Evolutionary conservation across 2,329 filamentous ascomycete genomes (phyloP).

Genomic region (Davidsoniella neocaledoniae): DNA sequence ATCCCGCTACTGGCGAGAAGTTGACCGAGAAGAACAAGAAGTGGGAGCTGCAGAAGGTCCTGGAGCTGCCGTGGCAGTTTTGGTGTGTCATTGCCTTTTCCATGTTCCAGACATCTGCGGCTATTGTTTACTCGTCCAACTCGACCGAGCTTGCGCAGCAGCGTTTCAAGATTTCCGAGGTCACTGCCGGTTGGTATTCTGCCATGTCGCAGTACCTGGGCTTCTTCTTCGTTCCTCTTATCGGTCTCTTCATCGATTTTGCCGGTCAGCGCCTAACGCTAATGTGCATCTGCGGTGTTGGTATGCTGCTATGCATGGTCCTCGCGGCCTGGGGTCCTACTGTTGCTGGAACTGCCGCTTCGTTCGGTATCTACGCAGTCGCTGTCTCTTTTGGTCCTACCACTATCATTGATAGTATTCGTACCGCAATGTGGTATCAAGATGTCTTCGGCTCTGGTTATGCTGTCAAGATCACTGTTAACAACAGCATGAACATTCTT

Average conservation of each 20-base stretch:
- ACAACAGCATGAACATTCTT: slow-evolving; percentile 47
- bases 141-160: slow-evolving; percentile 44
- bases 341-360: slow-evolving; percentile 35
- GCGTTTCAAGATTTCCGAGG: slow-evolving; percentile 35
- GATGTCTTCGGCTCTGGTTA: slow-evolving; percentile 44
- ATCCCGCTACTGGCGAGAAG: slow-evolving; percentile 40
- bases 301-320: slow-evolving; percentile 35
- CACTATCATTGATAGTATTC: slow-evolving; percentile 41
- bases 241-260: slow-evolving; percentile 40
- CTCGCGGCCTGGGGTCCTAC: slow-evolving; percentile 34
- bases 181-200: slow-evolving; percentile 44
- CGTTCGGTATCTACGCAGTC: slow-evolving; percentile 43
- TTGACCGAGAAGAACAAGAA: slow-evolving; percentile 43
- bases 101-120: slow-evolving; percentile 40
- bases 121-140: slow-evolving; percentile 37
- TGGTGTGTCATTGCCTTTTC: slow-evolving; percentile 39
- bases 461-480: slow-evolving; percentile 42
- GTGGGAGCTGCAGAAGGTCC: slow-evolving; percentile 37
- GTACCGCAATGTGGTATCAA: slow-evolving; percentile 42
- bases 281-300: slow-evolving; percentile 32
- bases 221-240: slow-evolving; percentile 40
- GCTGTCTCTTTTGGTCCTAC: slow-evolving; percentile 38
- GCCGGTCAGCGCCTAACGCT: slow-evolving; percentile 37
- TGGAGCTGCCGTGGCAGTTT: slow-evolving; percentile 41
- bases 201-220: slow-evolving; percentile 35